Conservation (phyloP, 202 grass and related monocot genomes). For the Alloteropsis angusta region DNA sequence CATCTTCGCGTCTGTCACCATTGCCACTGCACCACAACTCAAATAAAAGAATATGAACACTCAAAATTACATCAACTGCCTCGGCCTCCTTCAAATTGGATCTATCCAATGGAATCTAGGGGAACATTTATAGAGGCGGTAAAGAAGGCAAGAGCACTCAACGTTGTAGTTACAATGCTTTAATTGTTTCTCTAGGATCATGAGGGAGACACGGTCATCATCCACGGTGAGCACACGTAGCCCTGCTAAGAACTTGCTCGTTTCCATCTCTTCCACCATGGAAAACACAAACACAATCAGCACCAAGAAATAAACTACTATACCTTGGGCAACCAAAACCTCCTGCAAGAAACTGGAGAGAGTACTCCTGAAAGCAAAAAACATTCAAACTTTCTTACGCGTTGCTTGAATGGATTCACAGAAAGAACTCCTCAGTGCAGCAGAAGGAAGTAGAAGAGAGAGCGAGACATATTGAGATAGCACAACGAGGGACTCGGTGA, state of each 20-base stretch:
- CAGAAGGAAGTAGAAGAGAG: too few species aligned
- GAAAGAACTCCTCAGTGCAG: background rate
- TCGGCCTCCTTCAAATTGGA: background rate
- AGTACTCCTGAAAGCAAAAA: background rate
- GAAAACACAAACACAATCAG: background rate
- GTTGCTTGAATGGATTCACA: background rate
- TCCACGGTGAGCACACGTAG: slow-evolving; percentile 65
- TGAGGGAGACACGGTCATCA: slow-evolving; percentile 32
- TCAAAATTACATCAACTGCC: background rate
- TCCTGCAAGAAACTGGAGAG: background rate
- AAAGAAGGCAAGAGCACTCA: background rate
- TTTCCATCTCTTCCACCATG: background rate
- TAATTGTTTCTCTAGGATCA: slow-evolving; percentile 25
- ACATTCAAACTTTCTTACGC: background rate
- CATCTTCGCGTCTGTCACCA: background rate
- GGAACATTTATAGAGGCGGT: background rate
- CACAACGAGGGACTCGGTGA: too few species aligned
- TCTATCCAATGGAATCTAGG: background rate
- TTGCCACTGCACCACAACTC: slow-evolving; percentile 20
- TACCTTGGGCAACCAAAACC: background rate
- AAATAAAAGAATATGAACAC: background rate
- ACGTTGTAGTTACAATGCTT: slow-evolving; percentile 40
- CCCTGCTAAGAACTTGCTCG: slow-evolving; percentile 35
- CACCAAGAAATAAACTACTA: background rate
- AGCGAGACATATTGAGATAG: background rate